phyloP scores from a whole-genome alignment of 2,329 filamentous ascomycete genomes.

The Aspergillus calidoustus region DNA sequence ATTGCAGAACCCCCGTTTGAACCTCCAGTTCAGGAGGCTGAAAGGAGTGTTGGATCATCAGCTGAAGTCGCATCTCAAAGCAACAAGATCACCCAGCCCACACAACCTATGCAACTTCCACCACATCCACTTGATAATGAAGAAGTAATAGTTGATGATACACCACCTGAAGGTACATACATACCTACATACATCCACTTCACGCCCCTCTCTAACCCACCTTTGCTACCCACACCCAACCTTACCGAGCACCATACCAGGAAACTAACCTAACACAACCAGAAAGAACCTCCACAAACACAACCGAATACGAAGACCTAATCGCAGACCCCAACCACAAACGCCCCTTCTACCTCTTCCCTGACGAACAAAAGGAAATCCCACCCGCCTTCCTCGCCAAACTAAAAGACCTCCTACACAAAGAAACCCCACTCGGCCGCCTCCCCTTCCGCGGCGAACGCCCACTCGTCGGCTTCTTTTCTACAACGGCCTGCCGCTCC shows the following conservation, averaged over 20 bases:
- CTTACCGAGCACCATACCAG: background rate
- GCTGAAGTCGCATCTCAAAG: background rate
- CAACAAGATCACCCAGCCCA: background rate
- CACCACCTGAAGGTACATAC: background rate
- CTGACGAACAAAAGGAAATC: conserved; percentile 2
- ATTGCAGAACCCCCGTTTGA: background rate
- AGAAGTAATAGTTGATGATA: background rate
- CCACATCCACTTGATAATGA: background rate
- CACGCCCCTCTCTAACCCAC: background rate
- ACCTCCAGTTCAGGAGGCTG: background rate
- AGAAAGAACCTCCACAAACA: background rate
- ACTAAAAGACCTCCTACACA: conserved; percentile 21
- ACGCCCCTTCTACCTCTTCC: background rate
- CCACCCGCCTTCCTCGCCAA: conserved; percentile 19
- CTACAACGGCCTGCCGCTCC: conserved; percentile 17
- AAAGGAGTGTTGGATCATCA: background rate
- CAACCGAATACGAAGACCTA: background rate
- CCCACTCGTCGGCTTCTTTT: conserved; percentile 24
- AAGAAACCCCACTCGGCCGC: conserved; percentile 10
- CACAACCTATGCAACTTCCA: background rate
- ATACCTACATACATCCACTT: background rate
- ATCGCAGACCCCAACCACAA: background rate
- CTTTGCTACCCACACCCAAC: background rate
- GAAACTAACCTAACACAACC: background rate
- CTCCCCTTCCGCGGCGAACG: conserved; percentile 12